phyloP scores from a whole-genome alignment of 129 eudicot genomes.

The Tagetes erecta region DNA sequence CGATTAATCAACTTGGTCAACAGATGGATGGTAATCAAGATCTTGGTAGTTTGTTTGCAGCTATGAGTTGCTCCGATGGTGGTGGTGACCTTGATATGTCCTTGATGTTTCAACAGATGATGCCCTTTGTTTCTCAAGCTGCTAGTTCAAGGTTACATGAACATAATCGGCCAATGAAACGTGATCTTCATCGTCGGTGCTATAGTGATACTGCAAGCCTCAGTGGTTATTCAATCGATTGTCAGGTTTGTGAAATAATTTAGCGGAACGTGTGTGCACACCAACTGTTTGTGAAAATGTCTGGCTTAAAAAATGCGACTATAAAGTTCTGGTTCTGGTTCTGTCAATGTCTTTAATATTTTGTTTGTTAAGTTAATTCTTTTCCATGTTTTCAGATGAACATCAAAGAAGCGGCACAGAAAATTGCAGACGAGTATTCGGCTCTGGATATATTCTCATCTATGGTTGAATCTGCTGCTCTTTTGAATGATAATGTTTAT shows the following conservation, averaged over 20 bases:
- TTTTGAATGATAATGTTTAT: constrained; percentile 33
- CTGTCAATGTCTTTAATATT: background rate
- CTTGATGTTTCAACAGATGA: constrained; percentile 80
- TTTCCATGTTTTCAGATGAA: constrained; percentile 36
- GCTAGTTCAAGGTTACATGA: constrained; percentile 40
- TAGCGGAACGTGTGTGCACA: background rate
- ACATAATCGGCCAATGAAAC: constrained; percentile 21
- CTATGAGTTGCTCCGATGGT: constrained; percentile 34
- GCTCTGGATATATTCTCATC: constrained; percentile 64
- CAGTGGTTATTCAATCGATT: constrained; percentile 18
- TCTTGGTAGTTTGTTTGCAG: constrained; percentile 59
- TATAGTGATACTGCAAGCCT: constrained; percentile 33
- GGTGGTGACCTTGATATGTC: constrained; percentile 64
- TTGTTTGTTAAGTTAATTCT: background rate
- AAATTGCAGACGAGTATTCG: constrained; percentile 45
- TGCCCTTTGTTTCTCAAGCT: constrained; percentile 82
- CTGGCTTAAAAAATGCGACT: background rate
- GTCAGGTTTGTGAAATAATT: constrained; percentile 27
- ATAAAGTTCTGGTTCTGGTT: too few species aligned
- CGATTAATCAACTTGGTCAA: constrained; percentile 74
- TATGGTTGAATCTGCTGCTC: constrained; percentile 49
- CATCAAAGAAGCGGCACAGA: constrained; percentile 52
- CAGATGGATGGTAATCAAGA: constrained; percentile 61
- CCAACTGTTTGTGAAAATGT: constrained; percentile 9
- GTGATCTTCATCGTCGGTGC: constrained; percentile 31